Percentiles rank a stretch among this genome's conserved stretches.
Conservation (phyloP, 352 stramenopile genomes). For the Phytophthora hibernalis region DNA sequence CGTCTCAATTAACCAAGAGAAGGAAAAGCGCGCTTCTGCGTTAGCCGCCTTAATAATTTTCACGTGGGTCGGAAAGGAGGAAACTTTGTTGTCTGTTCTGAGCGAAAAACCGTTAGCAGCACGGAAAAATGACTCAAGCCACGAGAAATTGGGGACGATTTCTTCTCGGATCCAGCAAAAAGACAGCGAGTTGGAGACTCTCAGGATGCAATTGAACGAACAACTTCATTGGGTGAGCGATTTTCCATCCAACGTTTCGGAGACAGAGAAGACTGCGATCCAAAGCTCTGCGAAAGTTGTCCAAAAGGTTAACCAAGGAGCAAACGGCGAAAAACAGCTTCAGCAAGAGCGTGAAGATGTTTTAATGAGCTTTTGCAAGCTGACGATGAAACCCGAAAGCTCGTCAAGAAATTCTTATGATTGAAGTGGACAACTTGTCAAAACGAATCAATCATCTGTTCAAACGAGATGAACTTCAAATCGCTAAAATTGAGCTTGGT, state of each 20-base stretch:
- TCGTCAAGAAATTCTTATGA: conserved; percentile 10
- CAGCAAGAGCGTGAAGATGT: conserved; percentile 12
- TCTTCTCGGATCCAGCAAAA: conserved; percentile 27
- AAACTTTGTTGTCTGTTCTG: conserved; percentile 14
- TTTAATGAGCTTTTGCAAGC: conserved; percentile 9
- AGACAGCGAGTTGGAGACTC: conserved; percentile 14
- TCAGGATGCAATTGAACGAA: conserved; percentile 26
- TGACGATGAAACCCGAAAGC: conserved; percentile 15
- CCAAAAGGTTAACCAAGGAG: conserved; percentile 24
- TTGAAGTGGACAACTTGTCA: too few species aligned
- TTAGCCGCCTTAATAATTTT: conserved; percentile 26
- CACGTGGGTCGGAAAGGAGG: conserved; percentile 12
- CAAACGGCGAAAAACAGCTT: conserved; percentile 21
- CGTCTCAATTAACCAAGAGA: conserved; percentile 34
- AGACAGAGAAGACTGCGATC: conserved; percentile 14
- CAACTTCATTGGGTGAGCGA: conserved; percentile 26
- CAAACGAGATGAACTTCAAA: too few species aligned
- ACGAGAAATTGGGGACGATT: conserved; percentile 20
- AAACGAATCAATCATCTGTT: too few species aligned
- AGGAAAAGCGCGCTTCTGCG: conserved; percentile 20
- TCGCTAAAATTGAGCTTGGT: too few species aligned
- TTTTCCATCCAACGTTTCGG: conserved; percentile 5
- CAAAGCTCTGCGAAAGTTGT: conserved; percentile 20
- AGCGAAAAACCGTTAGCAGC: conserved; percentile 2
- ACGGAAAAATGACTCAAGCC: background rate